Base-by-base conservation (phyloP, 352 stramenopile genomes). In the Phytopythium boreale region DNA sequence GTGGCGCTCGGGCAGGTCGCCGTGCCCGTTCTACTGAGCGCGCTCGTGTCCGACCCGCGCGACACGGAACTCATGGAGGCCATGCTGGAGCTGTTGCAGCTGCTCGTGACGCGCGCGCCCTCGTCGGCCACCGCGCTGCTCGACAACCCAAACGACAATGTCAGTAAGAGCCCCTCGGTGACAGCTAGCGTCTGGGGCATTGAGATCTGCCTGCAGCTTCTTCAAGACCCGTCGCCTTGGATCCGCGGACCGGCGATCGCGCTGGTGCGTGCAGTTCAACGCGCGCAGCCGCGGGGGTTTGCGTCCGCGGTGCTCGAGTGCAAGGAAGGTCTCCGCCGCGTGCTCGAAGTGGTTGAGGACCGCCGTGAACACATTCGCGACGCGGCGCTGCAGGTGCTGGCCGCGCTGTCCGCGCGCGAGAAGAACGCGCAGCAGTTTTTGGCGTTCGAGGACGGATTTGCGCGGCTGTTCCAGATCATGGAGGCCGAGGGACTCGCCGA, bases 11-110 rank as follows among this genome's bases (percentile, higher is more conserved):
- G 72, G 2, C 27, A 71, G 1, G 68, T 74, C 3, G 69, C 80
- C 24, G 74, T 87, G 9, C 85, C 85, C 1, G 77, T 70, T 3
- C 68, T 92, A 8, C 68, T 94, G 34, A 76, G 71, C 20, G 85
- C 85, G 4, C 62, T 94, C 15, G 71, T 88, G 29, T 89, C 85
- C 26, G 85, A 94, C 51, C 85, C 85, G 36, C 69, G 85, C 59
- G 85, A 94, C 61, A 91, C 83, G n/a, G 85, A 92, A 64, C 78
- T 94, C 51, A 92, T 94, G 80, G 85, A 94, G 62, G 72, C 81
- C 12, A 89, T 94, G 80, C 71, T 94, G 8, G 85, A 92, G 68
- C 72, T 91, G 17, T 61, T 94, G 14, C 83, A 92, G 53, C 56
- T 69, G 20, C 63, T 91, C 36, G 80, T 92, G 27, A 66, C 59